Percentiles rank a stretch among this genome's conserved stretches.
Conservation (phyloP, 2,329 filamentous ascomycete genomes). For the Orbilia oligospora region DNA sequence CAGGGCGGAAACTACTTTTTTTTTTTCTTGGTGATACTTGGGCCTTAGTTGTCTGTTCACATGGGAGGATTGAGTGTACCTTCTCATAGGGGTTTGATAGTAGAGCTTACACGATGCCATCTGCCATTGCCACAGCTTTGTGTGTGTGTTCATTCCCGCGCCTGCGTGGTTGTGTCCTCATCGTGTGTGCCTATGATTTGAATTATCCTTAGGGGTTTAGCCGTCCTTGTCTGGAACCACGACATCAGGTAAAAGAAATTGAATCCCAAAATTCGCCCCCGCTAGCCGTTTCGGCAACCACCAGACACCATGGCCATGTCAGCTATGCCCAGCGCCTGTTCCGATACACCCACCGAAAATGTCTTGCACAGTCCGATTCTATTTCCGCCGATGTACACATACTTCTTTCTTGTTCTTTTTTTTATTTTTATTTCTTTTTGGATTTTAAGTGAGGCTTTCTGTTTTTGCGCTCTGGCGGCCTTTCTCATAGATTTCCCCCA, state of each 20-base stretch:
- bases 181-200: constrained; percentile 62
- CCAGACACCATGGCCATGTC: constrained; percentile 60
- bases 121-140: constrained; percentile 61
- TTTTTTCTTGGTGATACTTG: constrained; percentile 35
- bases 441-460: constrained; percentile 51
- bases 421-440: neutral
- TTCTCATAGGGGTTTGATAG: constrained; percentile 61
- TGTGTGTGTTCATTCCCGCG: constrained; percentile 62
- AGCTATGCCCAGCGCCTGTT: constrained; percentile 53
- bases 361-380: constrained; percentile 57
- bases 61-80: constrained; percentile 60
- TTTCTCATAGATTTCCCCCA: constrained; percentile 39
- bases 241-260: constrained; percentile 49
- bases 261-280: constrained; percentile 45
- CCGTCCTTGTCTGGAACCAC: constrained; percentile 60
- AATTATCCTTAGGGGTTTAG: constrained; percentile 61
- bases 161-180: constrained; percentile 61
- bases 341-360: constrained; percentile 51
- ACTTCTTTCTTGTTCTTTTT: neutral
- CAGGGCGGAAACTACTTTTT: constrained; percentile 10
- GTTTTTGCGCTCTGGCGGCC: constrained; percentile 1
- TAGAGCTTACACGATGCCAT: constrained; percentile 61
- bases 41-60: constrained; percentile 43
- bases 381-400: constrained; percentile 50
- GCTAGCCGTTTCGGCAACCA: constrained; percentile 61